phyloP scores from a whole-genome alignment of 192 early-diverging fungal genomes.

The Spinellus fusiger region DNA sequence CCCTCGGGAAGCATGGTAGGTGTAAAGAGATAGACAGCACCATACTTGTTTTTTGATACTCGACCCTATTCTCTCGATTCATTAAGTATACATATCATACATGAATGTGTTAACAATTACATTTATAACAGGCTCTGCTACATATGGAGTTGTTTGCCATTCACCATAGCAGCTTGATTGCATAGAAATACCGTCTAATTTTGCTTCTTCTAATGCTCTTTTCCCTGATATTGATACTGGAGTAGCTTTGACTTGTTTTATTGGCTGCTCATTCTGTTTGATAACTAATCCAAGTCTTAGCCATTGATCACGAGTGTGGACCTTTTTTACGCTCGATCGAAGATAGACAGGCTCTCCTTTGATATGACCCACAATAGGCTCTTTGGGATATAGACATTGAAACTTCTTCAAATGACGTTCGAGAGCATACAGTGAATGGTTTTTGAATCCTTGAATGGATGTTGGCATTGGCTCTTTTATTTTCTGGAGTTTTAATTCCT shows the following conservation, averaged over 20 bases:
- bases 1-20: slow-evolving; percentile 80
- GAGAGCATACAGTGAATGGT: slow-evolving; percentile 79
- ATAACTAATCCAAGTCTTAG: slow-evolving; percentile 54
- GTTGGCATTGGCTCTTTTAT: slow-evolving; percentile 69
- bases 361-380: slow-evolving; percentile 68
- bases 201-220: slow-evolving; percentile 29
- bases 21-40: slow-evolving; percentile 81
- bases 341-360: slow-evolving; percentile 79
- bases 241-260: slow-evolving; percentile 39
- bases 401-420: slow-evolving; percentile 78
- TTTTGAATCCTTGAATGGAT: slow-evolving; percentile 70
- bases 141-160: slow-evolving; percentile 80
- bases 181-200: slow-evolving; percentile 20
- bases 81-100: not conserved
- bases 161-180: slow-evolving; percentile 64
- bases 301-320: slow-evolving; percentile 58
- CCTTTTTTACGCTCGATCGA: slow-evolving; percentile 58
- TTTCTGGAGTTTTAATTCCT: slow-evolving; percentile 35
- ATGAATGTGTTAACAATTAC: slow-evolving; percentile 27
- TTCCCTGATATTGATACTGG: slow-evolving; percentile 39
- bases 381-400: slow-evolving; percentile 67
- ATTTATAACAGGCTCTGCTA: slow-evolving; percentile 55
- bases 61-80: slow-evolving; percentile 45
- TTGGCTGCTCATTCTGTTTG: slow-evolving; percentile 30
- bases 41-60: slow-evolving; percentile 78